These are phyloP conservation scores for Cyclotella cryptica DNA, from an alignment of 108 stramenopile genomes.

Conservation along the genomic window DNA sequence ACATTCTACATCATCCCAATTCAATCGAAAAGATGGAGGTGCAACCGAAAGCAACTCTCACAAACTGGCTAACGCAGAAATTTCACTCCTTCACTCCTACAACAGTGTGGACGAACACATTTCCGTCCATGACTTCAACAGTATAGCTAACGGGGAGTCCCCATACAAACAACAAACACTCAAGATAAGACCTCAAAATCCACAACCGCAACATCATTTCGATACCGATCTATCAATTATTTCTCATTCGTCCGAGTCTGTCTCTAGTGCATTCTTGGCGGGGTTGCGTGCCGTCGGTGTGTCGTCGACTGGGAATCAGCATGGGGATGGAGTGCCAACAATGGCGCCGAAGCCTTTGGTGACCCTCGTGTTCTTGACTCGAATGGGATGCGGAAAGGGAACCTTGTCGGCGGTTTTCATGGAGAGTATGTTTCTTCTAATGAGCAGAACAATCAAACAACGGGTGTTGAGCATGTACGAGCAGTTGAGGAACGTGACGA, in stretches of 20 bases:
- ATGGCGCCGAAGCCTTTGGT: neutral
- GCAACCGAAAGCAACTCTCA: neutral
- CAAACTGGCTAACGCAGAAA: neutral
- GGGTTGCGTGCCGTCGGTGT: conserved; percentile 13
- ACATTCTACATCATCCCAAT: neutral
- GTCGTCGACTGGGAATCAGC: neutral
- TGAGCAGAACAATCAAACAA: neutral
- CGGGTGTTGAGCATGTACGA: neutral
- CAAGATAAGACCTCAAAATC: conserved; percentile 16
- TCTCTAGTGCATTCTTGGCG: conserved; percentile 22
- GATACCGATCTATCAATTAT: conserved; percentile 31
- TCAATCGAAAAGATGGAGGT: neutral
- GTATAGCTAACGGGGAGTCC: neutral
- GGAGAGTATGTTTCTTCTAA: conserved; percentile 8
- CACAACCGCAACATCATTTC: conserved; percentile 27
- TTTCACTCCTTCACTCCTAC: conserved; percentile 8
- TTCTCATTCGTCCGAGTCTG: conserved; percentile 29
- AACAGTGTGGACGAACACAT: conserved; percentile 15
- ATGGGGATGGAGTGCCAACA: conserved; percentile 3
- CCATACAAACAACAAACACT: neutral
- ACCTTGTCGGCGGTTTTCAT: neutral
- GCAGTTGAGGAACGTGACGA: conserved; percentile 15
- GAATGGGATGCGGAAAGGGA: neutral
- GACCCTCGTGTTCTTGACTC: neutral
- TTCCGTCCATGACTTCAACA: neutral